phyloP scores from a whole-genome alignment of 2,329 filamentous ascomycete species.

The Emmonsiellopsis sp. region DNA sequence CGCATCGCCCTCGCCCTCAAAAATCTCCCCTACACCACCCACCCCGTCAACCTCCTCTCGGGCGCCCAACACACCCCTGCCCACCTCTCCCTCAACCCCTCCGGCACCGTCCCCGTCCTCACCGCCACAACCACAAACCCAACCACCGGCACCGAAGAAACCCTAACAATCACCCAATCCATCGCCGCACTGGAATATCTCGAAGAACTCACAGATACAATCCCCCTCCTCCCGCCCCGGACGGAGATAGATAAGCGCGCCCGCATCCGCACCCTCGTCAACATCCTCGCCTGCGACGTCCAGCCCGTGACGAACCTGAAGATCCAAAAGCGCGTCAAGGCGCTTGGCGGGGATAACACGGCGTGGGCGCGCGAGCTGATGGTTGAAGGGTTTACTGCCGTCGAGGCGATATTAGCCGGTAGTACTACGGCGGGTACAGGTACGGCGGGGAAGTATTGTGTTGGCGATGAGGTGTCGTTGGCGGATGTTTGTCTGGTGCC shows the following conservation, averaged over 20 bases:
- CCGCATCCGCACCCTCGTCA: constrained; percentile 43
- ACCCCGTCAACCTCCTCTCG: constrained; percentile 47
- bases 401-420: constrained; percentile 38
- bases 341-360: constrained; percentile 32
- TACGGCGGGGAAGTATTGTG: constrained; percentile 43
- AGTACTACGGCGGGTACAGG: constrained; percentile 2
- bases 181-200: constrained; percentile 55
- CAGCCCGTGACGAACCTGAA: constrained; percentile 54
- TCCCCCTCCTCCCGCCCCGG: constrained; percentile 38
- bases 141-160: constrained; percentile 8
- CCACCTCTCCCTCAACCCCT: constrained; percentile 46
- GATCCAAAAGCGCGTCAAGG: constrained; percentile 42
- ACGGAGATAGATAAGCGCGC: constrained; percentile 38
- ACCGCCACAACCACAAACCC: constrained; percentile 24
- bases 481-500: constrained; percentile 53
- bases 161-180: constrained; percentile 46
- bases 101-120: constrained; percentile 47
- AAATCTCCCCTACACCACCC: constrained; percentile 38
- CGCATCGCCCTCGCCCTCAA: constrained; percentile 53
- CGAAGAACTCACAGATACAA: constrained; percentile 41
- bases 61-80: constrained; percentile 40
- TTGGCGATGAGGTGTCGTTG: constrained; percentile 47
- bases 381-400: constrained; percentile 46
- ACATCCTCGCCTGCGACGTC: constrained; percentile 48
- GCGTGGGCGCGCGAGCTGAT: constrained; percentile 47